phyloP scores from a whole-genome alignment of 768 basidiomycete genomes.

The Cystobasidiopsis lactophilus region DNA sequence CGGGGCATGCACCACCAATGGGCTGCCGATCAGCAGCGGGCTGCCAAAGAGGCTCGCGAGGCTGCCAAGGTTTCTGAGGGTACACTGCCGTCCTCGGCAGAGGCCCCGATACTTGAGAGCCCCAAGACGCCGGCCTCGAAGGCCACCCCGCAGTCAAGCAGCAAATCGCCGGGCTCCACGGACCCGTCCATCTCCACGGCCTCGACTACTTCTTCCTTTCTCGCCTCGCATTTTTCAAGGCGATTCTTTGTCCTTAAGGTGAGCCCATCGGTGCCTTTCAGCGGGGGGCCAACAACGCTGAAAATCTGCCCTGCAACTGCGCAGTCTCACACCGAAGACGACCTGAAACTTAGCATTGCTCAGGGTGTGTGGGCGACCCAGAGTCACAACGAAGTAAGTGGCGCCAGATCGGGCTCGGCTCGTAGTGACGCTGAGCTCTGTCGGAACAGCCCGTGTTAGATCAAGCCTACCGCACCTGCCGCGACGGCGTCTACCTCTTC shows the following conservation, averaged over 20 bases:
- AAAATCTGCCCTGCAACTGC: too few relatives aligned
- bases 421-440: too few relatives aligned
- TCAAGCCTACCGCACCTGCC: slow-evolving; percentile 74
- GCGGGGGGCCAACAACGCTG: not conserved
- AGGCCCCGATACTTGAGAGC: too few relatives aligned
- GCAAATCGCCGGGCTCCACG: too few relatives aligned
- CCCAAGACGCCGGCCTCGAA: not conserved
- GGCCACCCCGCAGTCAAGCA: too few relatives aligned
- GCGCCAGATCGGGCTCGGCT: too few relatives aligned
- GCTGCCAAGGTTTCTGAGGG: not conserved
- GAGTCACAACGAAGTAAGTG: slow-evolving; percentile 18
- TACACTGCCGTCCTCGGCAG: too few relatives aligned
- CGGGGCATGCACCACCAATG: slow-evolving; percentile 60
- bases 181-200: slow-evolving; percentile 50
- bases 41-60: slow-evolving; percentile 7
- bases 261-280: not conserved
- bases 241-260: slow-evolving; percentile 54
- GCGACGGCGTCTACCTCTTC: slow-evolving; percentile 59
- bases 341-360: slow-evolving; percentile 29
- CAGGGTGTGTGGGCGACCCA: slow-evolving; percentile 79
- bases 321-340: slow-evolving; percentile 17
- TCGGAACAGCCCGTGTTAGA: slow-evolving; percentile 41
- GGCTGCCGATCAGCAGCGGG: slow-evolving; percentile 36
- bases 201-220: slow-evolving; percentile 63
- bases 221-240: slow-evolving; percentile 52